A percentile compares a stretch with the other conserved stretches of the same genome.
Evolutionary conservation across 2,329 filamentous ascomycete species (phyloP).

Genomic region (Colletotrichum sublineola): DNA sequence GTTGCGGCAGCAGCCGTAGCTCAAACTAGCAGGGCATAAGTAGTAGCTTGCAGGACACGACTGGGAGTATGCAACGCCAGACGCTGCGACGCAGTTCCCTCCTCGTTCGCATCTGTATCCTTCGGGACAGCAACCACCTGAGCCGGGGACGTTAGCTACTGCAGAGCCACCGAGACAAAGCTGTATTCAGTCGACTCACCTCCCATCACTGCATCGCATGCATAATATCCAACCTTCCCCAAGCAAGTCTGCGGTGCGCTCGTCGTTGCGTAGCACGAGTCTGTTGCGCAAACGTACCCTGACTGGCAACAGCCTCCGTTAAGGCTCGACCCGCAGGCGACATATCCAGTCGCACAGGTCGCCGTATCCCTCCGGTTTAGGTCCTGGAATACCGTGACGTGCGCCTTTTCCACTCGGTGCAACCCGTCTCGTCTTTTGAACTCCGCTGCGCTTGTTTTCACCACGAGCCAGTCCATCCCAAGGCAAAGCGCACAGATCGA

Average conservation of each 20-base stretch:
- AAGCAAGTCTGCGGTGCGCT: constrained; percentile 57
- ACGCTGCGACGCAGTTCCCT: constrained; percentile 59
- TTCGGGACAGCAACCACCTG: constrained; percentile 61
- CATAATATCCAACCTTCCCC: constrained; percentile 54
- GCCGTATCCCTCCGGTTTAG: constrained; percentile 42
- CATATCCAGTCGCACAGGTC: constrained; percentile 46
- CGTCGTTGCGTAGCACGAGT: constrained; percentile 63
- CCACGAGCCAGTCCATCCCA: background rate
- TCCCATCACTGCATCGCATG: constrained; percentile 55
- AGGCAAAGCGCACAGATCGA: constrained; percentile 28
- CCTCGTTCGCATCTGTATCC: constrained; percentile 58
- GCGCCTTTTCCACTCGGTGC: constrained; percentile 49
- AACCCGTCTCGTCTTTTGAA: constrained; percentile 49
- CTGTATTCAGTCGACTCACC: constrained; percentile 46
- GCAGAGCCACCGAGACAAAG: constrained; percentile 17
- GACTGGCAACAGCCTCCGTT: constrained; percentile 63
- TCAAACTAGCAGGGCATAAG: constrained; percentile 63
- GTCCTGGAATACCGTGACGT: constrained; percentile 36
- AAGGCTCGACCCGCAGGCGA: constrained; percentile 55
- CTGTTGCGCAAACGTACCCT: constrained; percentile 61
- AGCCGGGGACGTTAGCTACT: constrained; percentile 13
- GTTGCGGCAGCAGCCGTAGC: constrained; percentile 66
- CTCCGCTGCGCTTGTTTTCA: constrained; percentile 44
- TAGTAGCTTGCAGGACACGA: constrained; percentile 61
- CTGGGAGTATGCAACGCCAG: constrained; percentile 55